Evolutionary conservation across 2,329 filamentous ascomycete genomes (phyloP).

Genomic region (Elsinoe arachidis): DNA sequence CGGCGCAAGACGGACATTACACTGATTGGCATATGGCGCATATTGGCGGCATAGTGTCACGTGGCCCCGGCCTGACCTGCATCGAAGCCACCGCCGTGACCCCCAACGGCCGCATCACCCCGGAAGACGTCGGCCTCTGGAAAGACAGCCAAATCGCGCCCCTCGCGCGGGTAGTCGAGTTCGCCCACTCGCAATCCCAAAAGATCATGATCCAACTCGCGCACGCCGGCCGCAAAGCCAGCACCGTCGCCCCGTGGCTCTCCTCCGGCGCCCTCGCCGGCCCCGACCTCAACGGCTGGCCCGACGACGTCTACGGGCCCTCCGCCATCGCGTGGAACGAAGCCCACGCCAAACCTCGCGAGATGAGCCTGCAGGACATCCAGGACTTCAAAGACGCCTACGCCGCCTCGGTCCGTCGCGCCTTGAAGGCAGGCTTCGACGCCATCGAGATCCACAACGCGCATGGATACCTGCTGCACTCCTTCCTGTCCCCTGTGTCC

Average conservation of each 20-base stretch:
- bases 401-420: constrained; percentile 50
- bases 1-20: constrained; percentile 59
- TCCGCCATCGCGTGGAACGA: constrained; percentile 55
- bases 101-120: constrained; percentile 72
- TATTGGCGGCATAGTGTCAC: constrained; percentile 66
- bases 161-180: constrained; percentile 63
- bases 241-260: constrained; percentile 57
- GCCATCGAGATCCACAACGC: constrained; percentile 73
- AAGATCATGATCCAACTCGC: constrained; percentile 71
- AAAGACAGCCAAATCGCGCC: constrained; percentile 71
- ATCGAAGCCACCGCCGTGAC: constrained; percentile 72
- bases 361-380: constrained; percentile 62
- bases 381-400: constrained; percentile 54
- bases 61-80: constrained; percentile 64
- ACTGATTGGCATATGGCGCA: constrained; percentile 79
- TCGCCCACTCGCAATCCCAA: constrained; percentile 68
- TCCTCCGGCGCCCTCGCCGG: constrained; percentile 45
- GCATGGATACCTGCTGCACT: constrained; percentile 67
- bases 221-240: constrained; percentile 64
- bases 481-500: constrained; percentile 60
- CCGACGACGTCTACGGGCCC: constrained; percentile 48
- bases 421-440: constrained; percentile 57
- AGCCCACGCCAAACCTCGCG: constrained; percentile 53
- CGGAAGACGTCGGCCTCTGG: constrained; percentile 74
- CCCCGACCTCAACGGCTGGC: constrained; percentile 43